Evolutionary conservation across 805 yeast genomes (phyloP), one percentile per base, ranked within the genome.

Genomic region (Candida patagonica): DNA sequence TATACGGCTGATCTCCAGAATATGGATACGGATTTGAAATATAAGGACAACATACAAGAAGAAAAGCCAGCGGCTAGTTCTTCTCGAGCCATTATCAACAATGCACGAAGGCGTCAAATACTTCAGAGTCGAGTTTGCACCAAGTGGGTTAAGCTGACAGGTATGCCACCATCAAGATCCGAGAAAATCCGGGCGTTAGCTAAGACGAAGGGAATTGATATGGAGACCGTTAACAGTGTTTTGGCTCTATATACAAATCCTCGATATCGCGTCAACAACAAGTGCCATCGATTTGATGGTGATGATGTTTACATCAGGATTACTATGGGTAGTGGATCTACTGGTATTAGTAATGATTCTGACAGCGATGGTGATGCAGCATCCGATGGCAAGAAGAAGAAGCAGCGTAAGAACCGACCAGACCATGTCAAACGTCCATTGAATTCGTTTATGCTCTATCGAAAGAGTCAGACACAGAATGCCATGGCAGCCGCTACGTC

Each of bases 371-470:
- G 17, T 9, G 42, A 31, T n/a, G 19, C 17, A 13, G 27, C 10
- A 16, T 19, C 15, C 19, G 30, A 35, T 21, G 38, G 24, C 13
- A 7, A 15, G 6, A 40, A 42, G 43, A 44, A 46, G 48, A 48
- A 44, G 43, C 46, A 40, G 21, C 38, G 49, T 9, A 43, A 44
- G 38, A 42, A 40, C 32, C 31, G 40, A 19, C 23, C 19, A 4
- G 44, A 53, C 38, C 47, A 65, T 40, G 59, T 69, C 35, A 70
- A 68, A 45, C 60, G 74, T 30, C 74, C 74, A 1, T 55, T 68
- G 41, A 69, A 69, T 51, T 62, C 70, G 21, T 69, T 66, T 46
- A 68, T 69, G 74, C 55, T 69, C 7, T 69, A 70, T 47, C 57
- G 73, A 37, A 55, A 65, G 16, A 49, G 65, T 5, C 65, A 67